Evolutionary conservation across 768 basidiomycete genomes (phyloP), one percentile per base, ranked within the genome.

Genomic region (Exsudoporus frostii): DNA sequence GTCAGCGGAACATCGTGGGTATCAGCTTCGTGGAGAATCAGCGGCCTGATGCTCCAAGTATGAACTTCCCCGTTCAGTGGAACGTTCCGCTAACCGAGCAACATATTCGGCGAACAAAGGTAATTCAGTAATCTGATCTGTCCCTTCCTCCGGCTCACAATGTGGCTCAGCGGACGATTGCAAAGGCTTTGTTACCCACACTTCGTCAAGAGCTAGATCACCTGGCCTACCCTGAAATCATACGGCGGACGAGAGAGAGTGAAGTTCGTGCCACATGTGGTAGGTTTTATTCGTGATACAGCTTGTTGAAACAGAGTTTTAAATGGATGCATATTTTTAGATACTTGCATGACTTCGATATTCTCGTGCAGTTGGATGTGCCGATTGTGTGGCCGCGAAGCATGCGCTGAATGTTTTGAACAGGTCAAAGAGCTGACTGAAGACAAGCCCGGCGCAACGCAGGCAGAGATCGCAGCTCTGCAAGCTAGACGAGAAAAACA

Each of bases 311-410:
- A 46, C 48, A 20, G 7, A 48, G 20, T 56, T 47, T 57, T 48
- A 46, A 44, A 51, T 50, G 43, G 48, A 51, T 24, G 0, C 11
- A n/a, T 53, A 37, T 44, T 55, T 52, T 20, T 66, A 96, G 93
- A 97, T 70, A 92, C 89, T 2, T 97, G 94, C 69, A 89, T 92
- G 79, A 94, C 92, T 5, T 95, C 93, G 13, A 84, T 96, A 52
- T 96, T 96, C 70, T 87, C 88, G 7, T 85, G 83, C 52, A 88
- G 85, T 29, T 96, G 90, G 84, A 89, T 95, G 81, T 96, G 93
- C 67, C 80, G 88, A n/a, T 66, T 82, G 36, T 98, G 95, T 67
- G 95, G 92, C 5, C 83, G 91, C 10, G 95, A 97, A 70, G 84
- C 89, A 9, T 98, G 95, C 65, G 77, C 84, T 1, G 88, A 91